These are phyloP conservation scores for Ogataea corticis DNA, from an alignment of 805 yeast species.

Conservation along the genomic window DNA sequence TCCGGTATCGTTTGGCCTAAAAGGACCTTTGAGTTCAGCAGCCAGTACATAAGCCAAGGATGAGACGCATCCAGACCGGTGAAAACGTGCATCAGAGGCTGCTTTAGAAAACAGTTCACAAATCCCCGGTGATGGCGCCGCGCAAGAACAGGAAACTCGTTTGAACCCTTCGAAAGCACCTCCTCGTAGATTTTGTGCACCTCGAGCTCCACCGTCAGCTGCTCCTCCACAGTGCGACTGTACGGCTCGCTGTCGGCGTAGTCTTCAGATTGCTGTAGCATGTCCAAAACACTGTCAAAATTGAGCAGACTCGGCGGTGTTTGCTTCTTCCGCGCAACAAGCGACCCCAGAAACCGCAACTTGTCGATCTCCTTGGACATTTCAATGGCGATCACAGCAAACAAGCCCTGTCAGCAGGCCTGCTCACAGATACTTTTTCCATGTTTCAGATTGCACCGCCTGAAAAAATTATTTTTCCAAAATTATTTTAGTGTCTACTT, in stretches of 20 bases:
- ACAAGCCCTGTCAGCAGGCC: neutral
- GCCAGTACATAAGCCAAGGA: constrained; percentile 91
- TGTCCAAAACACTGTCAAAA: constrained; percentile 27
- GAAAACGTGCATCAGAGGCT: constrained; percentile 52
- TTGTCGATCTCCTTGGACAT: constrained; percentile 9
- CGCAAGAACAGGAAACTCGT: constrained; percentile 30
- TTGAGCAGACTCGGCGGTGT: constrained; percentile 12
- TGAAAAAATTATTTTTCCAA: neutral
- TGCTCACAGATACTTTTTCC: neutral
- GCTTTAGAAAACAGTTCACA: constrained; percentile 40
- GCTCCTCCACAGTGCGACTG: constrained; percentile 40
- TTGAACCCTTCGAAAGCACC: constrained; percentile 31
- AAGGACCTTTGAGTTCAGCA: constrained; percentile 52
- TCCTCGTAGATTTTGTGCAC: constrained; percentile 35
- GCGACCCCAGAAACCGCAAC: constrained; percentile 2
- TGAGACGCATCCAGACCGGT: constrained; percentile 80
- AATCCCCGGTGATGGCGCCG: constrained; percentile 44
- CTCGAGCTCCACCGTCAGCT: constrained; percentile 39
- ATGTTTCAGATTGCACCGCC: neutral
- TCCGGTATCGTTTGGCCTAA: constrained; percentile 37
- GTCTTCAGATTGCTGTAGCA: constrained; percentile 21
- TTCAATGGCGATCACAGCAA: neutral
- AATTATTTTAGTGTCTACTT: neutral
- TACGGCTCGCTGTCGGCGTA: constrained; percentile 21
- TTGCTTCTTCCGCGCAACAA: neutral